Percentiles rank a stretch among this genome's conserved stretches.
Conservation (phyloP, 257 asterid species). For the Osmanthus fragrans region DNA sequence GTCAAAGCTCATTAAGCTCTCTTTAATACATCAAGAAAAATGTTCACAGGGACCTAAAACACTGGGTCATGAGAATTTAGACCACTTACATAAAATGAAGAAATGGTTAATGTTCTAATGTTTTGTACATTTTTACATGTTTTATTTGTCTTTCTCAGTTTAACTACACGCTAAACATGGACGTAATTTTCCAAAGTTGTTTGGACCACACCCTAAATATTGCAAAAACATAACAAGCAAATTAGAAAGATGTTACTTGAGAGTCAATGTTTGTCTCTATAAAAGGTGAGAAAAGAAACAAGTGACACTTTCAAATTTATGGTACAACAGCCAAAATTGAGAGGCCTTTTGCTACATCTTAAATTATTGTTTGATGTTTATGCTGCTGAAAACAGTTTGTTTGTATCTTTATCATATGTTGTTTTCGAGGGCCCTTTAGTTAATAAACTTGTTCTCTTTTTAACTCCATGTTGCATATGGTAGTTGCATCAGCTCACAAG, state of each 20-base stretch:
- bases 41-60: background rate
- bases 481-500: background rate
- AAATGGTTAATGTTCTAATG: background rate
- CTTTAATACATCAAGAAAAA: background rate
- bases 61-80: background rate
- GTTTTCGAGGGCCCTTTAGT: conserved; percentile 7
- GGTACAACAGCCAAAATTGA: background rate
- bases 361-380: background rate
- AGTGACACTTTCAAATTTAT: background rate
- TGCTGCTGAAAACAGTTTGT: background rate
- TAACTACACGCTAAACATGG: background rate
- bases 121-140: background rate
- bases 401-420: background rate
- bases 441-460: background rate
- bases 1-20: background rate
- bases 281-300: background rate
- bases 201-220: background rate
- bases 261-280: background rate
- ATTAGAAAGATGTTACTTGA: background rate
- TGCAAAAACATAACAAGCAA: background rate
- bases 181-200: background rate
- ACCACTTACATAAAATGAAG: background rate
- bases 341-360: background rate
- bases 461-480: background rate
- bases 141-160: background rate